These are phyloP conservation scores for Tardiomyces digboiensis DNA, from an alignment of 1,139 yeast species.

Conservation along the genomic window DNA sequence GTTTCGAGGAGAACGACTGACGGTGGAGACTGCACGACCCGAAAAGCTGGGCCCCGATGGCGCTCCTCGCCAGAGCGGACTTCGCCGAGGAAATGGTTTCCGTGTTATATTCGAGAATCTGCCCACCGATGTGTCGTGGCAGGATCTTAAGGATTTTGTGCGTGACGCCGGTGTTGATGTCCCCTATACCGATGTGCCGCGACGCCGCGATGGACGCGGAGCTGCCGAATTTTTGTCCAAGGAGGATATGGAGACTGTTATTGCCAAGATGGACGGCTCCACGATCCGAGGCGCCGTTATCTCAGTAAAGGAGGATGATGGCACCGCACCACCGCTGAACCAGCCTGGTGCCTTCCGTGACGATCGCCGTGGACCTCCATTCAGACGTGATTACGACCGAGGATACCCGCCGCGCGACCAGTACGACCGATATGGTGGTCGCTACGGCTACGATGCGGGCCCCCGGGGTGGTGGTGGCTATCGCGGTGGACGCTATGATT, in stretches of 20 bases:
- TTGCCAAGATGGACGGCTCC: slow-evolving; percentile 58
- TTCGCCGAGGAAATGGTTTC: slow-evolving; percentile 8
- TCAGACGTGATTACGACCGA: slow-evolving; percentile 9
- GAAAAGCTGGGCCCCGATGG: slow-evolving; percentile 10
- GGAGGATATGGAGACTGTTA: slow-evolving; percentile 64
- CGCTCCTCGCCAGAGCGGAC: slow-evolving; percentile 13
- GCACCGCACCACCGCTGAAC: slow-evolving; percentile 27
- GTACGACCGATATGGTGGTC: slow-evolving; percentile 3
- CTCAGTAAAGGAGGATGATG: slow-evolving; percentile 65
- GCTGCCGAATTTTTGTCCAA: slow-evolving; percentile 69
- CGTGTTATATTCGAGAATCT: slow-evolving; percentile 17
- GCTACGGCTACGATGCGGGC: slow-evolving; percentile 5
- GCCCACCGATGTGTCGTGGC: slow-evolving; percentile 24
- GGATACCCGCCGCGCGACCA: slow-evolving; percentile 1
- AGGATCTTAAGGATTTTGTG: slow-evolving; percentile 29
- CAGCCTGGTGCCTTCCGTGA: slow-evolving; percentile 9
- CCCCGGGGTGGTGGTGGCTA: slow-evolving; percentile 5
- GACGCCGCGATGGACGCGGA: slow-evolving; percentile 30
- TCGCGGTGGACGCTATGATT: slow-evolving; percentile 4
- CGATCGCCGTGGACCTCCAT: slow-evolving; percentile 10
- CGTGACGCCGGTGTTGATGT: slow-evolving; percentile 26
- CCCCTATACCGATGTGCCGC: slow-evolving; percentile 25
- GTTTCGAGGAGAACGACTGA: slow-evolving; percentile 25
- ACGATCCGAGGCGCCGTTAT: slow-evolving; percentile 59
- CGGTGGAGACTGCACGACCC: slow-evolving; percentile 27